phyloP scores from a whole-genome alignment of 495 filamentous ascomycete genomes.

The Hypoxylon cercidicola region DNA sequence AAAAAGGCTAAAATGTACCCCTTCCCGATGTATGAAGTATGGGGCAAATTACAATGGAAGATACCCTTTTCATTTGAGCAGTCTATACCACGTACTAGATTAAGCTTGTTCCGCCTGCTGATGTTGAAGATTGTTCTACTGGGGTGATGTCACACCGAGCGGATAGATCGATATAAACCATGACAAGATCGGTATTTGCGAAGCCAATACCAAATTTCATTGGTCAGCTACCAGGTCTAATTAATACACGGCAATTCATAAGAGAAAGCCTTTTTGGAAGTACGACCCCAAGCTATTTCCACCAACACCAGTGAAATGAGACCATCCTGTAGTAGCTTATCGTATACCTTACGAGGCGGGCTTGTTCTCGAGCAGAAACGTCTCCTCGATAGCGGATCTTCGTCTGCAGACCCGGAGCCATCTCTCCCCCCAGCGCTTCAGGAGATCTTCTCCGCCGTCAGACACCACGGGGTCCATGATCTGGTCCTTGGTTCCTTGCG shows the following conservation, averaged over 20 bases:
- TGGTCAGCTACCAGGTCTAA: conserved; percentile 21
- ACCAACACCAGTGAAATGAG: neutral
- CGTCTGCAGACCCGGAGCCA: conserved; percentile 89
- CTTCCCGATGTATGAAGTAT: neutral
- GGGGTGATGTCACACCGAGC: no score
- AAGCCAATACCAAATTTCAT: neutral
- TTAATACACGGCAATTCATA: conserved; percentile 17
- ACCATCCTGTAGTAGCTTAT: conserved; percentile 14
- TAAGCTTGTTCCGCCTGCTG: no score
- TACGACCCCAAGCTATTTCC: conserved; percentile 10
- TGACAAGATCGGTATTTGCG: no score
- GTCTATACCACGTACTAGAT: neutral
- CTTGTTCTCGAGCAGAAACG: conserved; percentile 59
- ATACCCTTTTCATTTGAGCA: no score
- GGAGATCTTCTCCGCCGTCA: conserved; percentile 67
- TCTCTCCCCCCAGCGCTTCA: conserved; percentile 82
- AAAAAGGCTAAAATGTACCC: neutral
- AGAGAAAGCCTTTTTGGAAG: neutral
- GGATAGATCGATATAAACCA: no score
- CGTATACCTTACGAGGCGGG: conserved; percentile 24
- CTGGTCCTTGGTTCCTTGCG: conserved; percentile 76
- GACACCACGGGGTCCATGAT: conserved; percentile 62
- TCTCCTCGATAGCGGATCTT: conserved; percentile 85
- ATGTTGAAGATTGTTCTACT: no score
- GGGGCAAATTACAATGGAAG: no score